Evolutionary conservation across 148 eudicot species (phyloP).

Genomic region (Camellia granthamiana): DNA sequence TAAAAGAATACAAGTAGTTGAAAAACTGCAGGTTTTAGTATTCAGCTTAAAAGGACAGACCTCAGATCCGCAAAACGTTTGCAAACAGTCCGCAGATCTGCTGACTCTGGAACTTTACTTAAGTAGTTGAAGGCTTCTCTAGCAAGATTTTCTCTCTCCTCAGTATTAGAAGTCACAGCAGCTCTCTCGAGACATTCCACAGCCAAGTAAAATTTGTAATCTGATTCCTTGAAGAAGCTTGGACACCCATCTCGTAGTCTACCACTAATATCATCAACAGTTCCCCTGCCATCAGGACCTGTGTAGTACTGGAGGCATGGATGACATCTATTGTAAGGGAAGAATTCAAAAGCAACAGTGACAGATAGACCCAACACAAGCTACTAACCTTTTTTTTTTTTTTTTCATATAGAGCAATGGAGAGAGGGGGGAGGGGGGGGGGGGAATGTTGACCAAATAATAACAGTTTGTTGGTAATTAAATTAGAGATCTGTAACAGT

Average conservation of each 20-base stretch:
- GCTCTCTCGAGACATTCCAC: constrained; percentile 99
- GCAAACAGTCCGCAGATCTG: constrained; percentile 87
- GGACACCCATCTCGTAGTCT: constrained; percentile 92
- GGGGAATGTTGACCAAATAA: not conserved
- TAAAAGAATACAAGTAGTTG: not conserved
- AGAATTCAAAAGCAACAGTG: not conserved
- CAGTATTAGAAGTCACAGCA: constrained; percentile 67
- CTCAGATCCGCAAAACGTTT: constrained; percentile 94
- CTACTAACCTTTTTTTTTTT: not conserved
- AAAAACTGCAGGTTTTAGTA: not conserved
- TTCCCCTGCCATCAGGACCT: constrained; percentile 97
- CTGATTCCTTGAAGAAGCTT: constrained; percentile 93
- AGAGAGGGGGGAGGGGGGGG: not conserved
- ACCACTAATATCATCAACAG: constrained; percentile 86
- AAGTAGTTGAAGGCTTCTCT: constrained; percentile 82
- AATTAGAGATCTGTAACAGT: not conserved
- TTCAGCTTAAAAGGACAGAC: constrained; percentile 30
- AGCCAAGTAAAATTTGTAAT: constrained; percentile 91
- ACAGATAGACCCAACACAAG: not conserved
- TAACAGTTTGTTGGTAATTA: not conserved
- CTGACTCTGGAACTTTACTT: constrained; percentile 89
- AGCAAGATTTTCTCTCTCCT: constrained; percentile 80
- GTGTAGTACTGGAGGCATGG: constrained; percentile 72
- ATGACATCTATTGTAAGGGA: constrained; percentile 21
- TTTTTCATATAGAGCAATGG: no score